Evolutionary conservation across 192 early-diverging fungal species (phyloP), one percentile per base, ranked within the genome.

Genomic region (Paraglomus occultum): DNA sequence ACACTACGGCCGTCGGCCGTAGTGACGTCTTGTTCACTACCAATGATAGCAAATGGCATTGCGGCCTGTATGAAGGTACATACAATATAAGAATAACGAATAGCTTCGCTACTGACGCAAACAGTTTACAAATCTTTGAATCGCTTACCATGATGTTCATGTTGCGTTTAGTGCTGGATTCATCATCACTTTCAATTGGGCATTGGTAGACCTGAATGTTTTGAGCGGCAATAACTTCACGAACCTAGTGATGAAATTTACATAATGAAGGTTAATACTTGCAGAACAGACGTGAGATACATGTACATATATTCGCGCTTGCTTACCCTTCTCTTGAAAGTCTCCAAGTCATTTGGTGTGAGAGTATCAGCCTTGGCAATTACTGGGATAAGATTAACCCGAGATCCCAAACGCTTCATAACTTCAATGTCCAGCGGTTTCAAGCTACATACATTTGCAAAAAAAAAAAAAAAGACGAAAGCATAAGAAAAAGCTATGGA

Each of bases 301-400:
- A 51, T 50, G 17, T 39, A 65, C 47, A 39, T 23, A 49, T 45
- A 8, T 47, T 6, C 17, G 12, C 42, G 4, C 44, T 44, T 45
- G 49, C 79, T 76, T 79, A 97, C 93, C 46, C 95, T 89, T 77
- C 94, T 89, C 82, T 99, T 99, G 89, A 97, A 99, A 71, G 88
- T 87, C 57, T 89, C 85, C 69, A 99, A 82, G 63, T 95, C 91
- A 11, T 86, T 83, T 15, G 93, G 94, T 43, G 95, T 96, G 79
- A 99, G 79, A 39, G 97, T 99, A 81, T 99, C 97, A 50, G 95
- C 94, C 80, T 99, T 99, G 58, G 97, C 93, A 80, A 99, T 94
- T 49, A 98, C 90, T 22, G 97, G 97, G 73, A 99, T 97, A 77
- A 99, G 82, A 79, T 99, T 99, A 67, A 96, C 94, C 70, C 97